Evolutionary conservation across 768 basidiomycete species (phyloP), one percentile per base, ranked within the genome.

Genomic region (Gymnopilus junonius): DNA sequence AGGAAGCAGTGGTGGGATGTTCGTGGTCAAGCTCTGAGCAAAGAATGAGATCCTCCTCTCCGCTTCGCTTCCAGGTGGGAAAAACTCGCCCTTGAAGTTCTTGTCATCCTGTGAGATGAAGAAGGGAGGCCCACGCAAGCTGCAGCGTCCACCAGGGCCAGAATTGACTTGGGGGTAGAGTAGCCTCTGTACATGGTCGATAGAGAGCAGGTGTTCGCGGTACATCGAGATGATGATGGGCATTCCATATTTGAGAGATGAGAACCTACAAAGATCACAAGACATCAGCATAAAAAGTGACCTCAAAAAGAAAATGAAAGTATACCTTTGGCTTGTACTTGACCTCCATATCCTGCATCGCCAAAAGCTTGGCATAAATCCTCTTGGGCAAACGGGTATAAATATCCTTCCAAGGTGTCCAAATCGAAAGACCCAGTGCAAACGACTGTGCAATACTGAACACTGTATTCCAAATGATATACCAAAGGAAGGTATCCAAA

Each of bases 41-140:
- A 99, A 99, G 88, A 99, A 99, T n/a, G 95, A 98, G 70, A 99
- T 98, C 56, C 97, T 87, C 55, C 97, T 90, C 73, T 99, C 95
- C 1, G 97, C 97, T 74, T 99, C 97, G 66, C 93, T 95, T 7
- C 94, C 94, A 35, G 85, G 75, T 10, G 97, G 95, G 90, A 99
- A 97, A 82, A 98, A 99, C 74, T 93, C 92, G 63, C 80, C 83
- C 66, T 82, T 81, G 76, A 89, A 83, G 7, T 88, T 87, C 74
- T 93, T 94, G 75, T 97, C 95, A 61, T 86, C 87, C 76, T 99
- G 97, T 2, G 94, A 92, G 65, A 97, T 94, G 86, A 99, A 99
- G 87, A 99, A 99, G 0, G 94, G 94, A 0, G 97, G 97, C 0
- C 97, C 97, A 35, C 95, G 88, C 4, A 99, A 83, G 48, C 93